Evolutionary conservation across 1,139 yeast genomes (phyloP).

Genomic region (Taiozyma sp.): DNA sequence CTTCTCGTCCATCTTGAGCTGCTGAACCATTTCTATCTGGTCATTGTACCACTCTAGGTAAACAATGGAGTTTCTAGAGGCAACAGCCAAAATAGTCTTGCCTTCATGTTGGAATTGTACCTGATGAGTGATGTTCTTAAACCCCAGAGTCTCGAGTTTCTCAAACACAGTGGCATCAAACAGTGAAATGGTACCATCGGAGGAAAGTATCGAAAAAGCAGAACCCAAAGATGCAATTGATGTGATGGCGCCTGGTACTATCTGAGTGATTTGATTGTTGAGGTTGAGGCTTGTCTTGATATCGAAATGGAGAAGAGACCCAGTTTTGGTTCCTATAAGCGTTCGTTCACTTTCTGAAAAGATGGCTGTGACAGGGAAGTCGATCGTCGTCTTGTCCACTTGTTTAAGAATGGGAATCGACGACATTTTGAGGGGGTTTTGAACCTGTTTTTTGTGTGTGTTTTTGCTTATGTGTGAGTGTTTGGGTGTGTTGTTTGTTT

Average conservation of each 20-base stretch:
- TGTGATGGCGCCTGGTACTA: background rate
- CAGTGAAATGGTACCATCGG: conserved; percentile 5
- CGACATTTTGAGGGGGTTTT: background rate
- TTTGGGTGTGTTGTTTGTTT: too few relatives aligned
- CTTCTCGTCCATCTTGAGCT: conserved; percentile 14
- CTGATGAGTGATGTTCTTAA: conserved; percentile 12
- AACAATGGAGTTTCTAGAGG: conserved; percentile 12
- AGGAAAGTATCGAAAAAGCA: background rate
- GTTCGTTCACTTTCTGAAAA: background rate
- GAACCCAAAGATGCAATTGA: background rate
- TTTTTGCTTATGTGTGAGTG: too few relatives aligned
- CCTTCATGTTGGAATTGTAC: background rate
- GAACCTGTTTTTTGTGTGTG: background rate
- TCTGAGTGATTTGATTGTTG: background rate
- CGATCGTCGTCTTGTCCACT: background rate
- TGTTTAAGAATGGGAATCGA: background rate
- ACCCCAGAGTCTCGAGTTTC: conserved; percentile 14
- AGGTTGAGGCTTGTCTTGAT: background rate
- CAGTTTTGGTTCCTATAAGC: background rate
- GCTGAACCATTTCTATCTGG: conserved; percentile 13
- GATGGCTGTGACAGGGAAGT: background rate
- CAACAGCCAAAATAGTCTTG: conserved; percentile 3
- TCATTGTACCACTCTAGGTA: conserved; percentile 5
- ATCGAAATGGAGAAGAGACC: background rate
- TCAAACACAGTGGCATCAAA: conserved; percentile 6